Percentiles rank a stretch among this genome's conserved stretches.
These are phyloP conservation scores for Urochloa ruziziensis DNA, from an alignment of 176 grass and related monocot genomes.

Conservation along the genomic window DNA sequence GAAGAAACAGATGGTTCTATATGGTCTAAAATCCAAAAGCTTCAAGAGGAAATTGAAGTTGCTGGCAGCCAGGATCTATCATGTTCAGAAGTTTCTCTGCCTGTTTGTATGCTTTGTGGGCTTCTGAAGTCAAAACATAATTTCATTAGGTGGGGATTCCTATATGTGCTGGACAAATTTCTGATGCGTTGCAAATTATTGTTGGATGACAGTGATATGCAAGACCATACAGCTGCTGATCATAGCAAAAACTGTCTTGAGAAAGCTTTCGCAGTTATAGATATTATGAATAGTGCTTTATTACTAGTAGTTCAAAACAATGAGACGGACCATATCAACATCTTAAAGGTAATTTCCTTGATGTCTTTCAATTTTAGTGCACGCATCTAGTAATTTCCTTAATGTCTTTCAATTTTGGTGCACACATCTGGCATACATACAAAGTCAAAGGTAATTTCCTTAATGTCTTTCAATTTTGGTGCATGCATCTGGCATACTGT, in stretches of 20 bases:
- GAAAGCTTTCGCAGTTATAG: constrained; percentile 87
- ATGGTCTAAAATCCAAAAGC: constrained; percentile 81
- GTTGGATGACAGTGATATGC: constrained; percentile 84
- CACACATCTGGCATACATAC: neutral
- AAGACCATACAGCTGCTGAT: constrained; percentile 40
- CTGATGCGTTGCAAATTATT: constrained; percentile 96
- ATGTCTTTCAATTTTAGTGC: neutral
- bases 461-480: constrained; percentile 4
- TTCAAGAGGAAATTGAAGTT: constrained; percentile 81
- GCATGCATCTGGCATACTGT: neutral
- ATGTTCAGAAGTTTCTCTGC: constrained; percentile 72
- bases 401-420: neutral
- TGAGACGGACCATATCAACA: constrained; percentile 96
- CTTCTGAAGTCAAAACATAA: constrained; percentile 96
- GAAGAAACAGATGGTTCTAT: constrained; percentile 65
- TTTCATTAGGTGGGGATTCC: constrained; percentile 94
- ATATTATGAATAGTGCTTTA: constrained; percentile 91
- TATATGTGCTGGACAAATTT: constrained; percentile 92
- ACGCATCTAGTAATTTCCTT: constrained; percentile 32
- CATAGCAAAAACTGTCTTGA: constrained; percentile 56
- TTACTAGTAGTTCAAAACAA: constrained; percentile 88
- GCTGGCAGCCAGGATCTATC: constrained; percentile 75
- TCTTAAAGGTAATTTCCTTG: constrained; percentile 78
- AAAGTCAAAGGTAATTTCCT: constrained; percentile 78
- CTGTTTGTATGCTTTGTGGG: constrained; percentile 85